These are phyloP conservation scores for Pseudogymnoascus sp. DNA, from an alignment of 2,329 filamentous ascomycete genomes.

Conservation along the genomic window DNA sequence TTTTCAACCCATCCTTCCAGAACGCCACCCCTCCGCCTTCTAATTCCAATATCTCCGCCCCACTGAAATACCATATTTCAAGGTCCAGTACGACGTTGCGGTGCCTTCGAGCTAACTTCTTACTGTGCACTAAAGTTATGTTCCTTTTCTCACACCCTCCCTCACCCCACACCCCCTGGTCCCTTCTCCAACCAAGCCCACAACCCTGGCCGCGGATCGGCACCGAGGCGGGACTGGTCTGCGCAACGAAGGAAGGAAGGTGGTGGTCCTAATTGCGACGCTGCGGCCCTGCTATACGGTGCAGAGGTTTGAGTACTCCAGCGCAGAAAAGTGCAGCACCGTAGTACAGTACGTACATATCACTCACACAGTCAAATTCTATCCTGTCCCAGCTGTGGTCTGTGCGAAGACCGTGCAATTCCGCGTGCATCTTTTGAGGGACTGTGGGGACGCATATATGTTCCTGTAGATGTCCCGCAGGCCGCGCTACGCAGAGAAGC, in stretches of 20 bases:
- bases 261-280: not conserved
- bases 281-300: not conserved
- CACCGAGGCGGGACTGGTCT: not conserved
- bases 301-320: not conserved
- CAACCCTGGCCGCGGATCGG: not conserved
- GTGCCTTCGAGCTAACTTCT: not conserved
- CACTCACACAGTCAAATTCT: not conserved
- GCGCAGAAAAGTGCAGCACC: not conserved
- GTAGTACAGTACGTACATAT: not conserved
- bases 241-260: not conserved
- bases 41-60: not conserved
- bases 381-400: not conserved
- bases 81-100: not conserved
- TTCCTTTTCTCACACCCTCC: not conserved
- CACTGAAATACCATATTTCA: not conserved
- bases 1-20: not conserved
- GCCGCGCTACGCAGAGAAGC: not conserved
- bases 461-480: not conserved
- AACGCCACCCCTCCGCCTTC: not conserved
- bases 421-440: not conserved
- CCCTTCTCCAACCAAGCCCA: not conserved
- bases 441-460: conserved; percentile 5
- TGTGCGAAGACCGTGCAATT: conserved; percentile 4
- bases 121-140: not conserved
- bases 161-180: not conserved